Percentiles rank a stretch among this genome's conserved stretches.
These are phyloP conservation scores for Podospora anserina DNA, from an alignment of 495 filamentous ascomycete genomes.

Conservation along the genomic window DNA sequence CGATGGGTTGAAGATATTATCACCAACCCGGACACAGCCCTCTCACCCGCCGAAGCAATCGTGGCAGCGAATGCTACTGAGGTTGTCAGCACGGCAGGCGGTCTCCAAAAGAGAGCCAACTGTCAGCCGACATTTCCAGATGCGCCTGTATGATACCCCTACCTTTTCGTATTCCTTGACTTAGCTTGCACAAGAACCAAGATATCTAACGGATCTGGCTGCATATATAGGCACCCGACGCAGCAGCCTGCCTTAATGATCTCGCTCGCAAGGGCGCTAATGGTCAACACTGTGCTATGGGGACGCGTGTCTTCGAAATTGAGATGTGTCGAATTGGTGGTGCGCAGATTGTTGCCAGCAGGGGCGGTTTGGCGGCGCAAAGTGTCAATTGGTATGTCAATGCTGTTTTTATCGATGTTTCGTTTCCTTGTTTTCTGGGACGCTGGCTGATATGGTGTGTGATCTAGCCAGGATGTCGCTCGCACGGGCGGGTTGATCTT, in stretches of 20 bases:
- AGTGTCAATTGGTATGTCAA: not conserved
- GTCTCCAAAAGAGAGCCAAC: not conserved
- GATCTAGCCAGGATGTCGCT: not conserved
- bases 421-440: not conserved
- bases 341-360: not conserved
- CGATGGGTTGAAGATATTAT: not conserved
- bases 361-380: not conserved
- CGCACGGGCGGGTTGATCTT: not conserved
- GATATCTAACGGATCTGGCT: not conserved
- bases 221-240: not conserved
- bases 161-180: not conserved
- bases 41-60: not conserved
- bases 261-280: not conserved
- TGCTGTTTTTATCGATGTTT: not conserved
- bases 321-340: not conserved
- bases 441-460: no score
- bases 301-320: not conserved
- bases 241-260: not conserved
- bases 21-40: not conserved
- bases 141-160: not conserved
- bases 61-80: not conserved
- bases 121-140: not conserved
- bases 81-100: no score
- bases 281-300: not conserved
- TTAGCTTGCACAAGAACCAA: not conserved